Percentiles rank a stretch among this genome's conserved stretches.
Conservation (phyloP, 1,139 yeast genomes). For the Geotrichum bryndzae region DNA sequence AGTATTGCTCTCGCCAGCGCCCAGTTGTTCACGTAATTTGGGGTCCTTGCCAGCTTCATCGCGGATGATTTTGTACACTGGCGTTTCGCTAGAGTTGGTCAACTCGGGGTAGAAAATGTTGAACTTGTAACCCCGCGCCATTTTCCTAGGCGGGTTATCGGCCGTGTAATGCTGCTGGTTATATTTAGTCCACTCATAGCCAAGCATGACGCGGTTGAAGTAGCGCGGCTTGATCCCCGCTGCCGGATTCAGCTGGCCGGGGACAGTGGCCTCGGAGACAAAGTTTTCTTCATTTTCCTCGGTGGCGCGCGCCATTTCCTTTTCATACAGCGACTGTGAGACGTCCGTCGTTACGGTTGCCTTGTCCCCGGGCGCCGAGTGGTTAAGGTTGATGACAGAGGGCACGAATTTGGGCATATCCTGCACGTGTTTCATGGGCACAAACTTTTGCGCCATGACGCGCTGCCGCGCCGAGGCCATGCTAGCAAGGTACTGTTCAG, state of each 20-base stretch:
- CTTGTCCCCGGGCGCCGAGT: neutral
- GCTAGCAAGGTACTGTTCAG: neutral
- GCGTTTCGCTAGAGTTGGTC: constrained; percentile 27
- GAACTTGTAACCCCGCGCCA: constrained; percentile 38
- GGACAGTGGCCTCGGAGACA: constrained; percentile 10
- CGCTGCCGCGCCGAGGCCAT: neutral
- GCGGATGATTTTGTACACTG: constrained; percentile 32
- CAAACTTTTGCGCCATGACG: constrained; percentile 2
- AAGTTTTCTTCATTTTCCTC: constrained; percentile 16
- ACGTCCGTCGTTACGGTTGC: neutral
- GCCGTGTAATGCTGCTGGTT: constrained; percentile 35
- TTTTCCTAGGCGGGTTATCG: constrained; percentile 38
- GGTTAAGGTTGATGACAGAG: neutral
- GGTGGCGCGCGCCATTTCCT: constrained; percentile 6
- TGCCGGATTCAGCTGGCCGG: constrained; percentile 23
- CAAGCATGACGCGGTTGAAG: constrained; percentile 33
- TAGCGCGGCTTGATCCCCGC: constrained; percentile 30
- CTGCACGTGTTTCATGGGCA: constrained; percentile 12
- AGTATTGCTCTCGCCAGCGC: constrained; percentile 24
- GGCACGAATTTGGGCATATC: constrained; percentile 11
- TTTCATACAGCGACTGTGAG: constrained; percentile 8
- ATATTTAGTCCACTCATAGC: constrained; percentile 38
- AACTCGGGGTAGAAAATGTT: constrained; percentile 36
- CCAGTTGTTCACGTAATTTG: constrained; percentile 15
- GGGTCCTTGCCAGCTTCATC: constrained; percentile 18